phyloP scores from a whole-genome alignment of 73 alveolate species.

The Symbiodinium natans region DNA sequence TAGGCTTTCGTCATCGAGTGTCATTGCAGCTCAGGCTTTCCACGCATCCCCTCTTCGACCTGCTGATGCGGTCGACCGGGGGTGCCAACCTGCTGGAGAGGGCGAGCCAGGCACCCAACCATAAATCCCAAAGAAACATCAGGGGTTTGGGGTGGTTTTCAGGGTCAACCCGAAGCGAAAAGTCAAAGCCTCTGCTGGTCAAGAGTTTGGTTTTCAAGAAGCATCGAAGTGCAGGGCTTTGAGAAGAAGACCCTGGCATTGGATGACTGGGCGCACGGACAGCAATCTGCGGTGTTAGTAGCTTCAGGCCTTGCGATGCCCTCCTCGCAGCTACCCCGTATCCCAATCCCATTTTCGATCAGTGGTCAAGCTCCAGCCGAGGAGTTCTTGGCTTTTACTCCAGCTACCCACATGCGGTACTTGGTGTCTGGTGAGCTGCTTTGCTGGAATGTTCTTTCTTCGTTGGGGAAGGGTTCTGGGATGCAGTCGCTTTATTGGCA shows the following conservation, averaged over 20 bases:
- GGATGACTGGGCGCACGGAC: conserved; percentile 73
- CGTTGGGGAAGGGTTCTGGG: no score
- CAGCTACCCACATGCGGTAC: conserved; percentile 45
- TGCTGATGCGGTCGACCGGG: conserved; percentile 15
- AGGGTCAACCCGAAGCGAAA: no score
- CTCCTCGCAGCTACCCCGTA: no score
- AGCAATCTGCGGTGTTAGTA: neutral
- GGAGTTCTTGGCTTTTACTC: conserved; percentile 89
- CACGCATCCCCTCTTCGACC: conserved; percentile 62
- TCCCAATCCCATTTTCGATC: no score
- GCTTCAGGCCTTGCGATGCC: no score
- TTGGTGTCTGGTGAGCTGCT: conserved; percentile 55
- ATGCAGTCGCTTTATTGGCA: no score
- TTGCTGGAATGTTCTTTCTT: neutral
- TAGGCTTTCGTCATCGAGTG: no score
- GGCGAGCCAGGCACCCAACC: conserved; percentile 48
- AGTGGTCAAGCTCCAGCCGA: no score
- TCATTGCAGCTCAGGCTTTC: no score
- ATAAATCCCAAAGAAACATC: neutral
- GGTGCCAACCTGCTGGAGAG: conserved; percentile 33
- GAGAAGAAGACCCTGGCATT: conserved; percentile 75
- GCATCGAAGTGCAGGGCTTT: conserved; percentile 66
- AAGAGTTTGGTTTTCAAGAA: no score
- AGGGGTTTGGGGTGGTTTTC: no score
- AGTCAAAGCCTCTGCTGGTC: no score